These are phyloP conservation scores for Lentinula edodes DNA, from an alignment of 768 basidiomycete genomes.

Conservation along the genomic window DNA sequence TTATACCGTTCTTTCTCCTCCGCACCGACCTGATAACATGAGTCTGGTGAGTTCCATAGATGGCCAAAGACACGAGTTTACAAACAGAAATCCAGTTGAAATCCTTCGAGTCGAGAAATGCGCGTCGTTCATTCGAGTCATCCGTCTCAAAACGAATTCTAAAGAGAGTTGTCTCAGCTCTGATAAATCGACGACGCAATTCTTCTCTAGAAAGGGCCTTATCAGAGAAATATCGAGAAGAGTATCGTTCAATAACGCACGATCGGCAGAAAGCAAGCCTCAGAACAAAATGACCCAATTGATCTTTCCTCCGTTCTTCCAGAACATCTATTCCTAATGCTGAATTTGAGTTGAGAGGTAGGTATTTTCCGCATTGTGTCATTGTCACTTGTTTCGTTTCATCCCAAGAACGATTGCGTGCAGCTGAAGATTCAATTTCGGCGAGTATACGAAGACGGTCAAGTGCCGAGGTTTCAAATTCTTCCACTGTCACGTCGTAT, in stretches of 20 bases:
- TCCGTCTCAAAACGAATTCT: conserved; percentile 72
- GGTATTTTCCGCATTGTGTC: conserved; percentile 65
- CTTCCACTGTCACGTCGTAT: conserved; percentile 88
- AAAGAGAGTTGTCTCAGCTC: conserved; percentile 85
- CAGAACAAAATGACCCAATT: conserved; percentile 90
- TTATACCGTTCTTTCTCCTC: conserved; percentile 48
- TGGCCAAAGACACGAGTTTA: conserved; percentile 4
- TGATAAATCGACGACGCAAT: conserved; percentile 79
- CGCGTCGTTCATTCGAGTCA: conserved; percentile 41
- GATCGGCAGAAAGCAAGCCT: conserved; percentile 93
- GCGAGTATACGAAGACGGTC: conserved; percentile 83
- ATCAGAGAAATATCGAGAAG: background rate
- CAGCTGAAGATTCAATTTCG: conserved; percentile 86
- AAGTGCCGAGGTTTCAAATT: conserved; percentile 90
- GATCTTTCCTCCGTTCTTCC: conserved; percentile 72
- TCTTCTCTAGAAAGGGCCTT: conserved; percentile 61
- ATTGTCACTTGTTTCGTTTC: conserved; percentile 65
- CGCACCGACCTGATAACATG: conserved; percentile 42
- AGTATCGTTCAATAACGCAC: conserved; percentile 44
- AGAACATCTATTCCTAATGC: conserved; percentile 43
- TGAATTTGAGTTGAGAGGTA: conserved; percentile 62
- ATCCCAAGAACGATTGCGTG: conserved; percentile 76
- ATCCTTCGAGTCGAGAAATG: conserved; percentile 59
- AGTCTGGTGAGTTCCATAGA: conserved; percentile 2
- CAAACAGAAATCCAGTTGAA: conserved; percentile 63